A percentile compares a stretch with the other conserved stretches of the same genome.
Evolutionary conservation across 495 filamentous ascomycete species (phyloP).

Genomic region (Extremus antarcticus): DNA sequence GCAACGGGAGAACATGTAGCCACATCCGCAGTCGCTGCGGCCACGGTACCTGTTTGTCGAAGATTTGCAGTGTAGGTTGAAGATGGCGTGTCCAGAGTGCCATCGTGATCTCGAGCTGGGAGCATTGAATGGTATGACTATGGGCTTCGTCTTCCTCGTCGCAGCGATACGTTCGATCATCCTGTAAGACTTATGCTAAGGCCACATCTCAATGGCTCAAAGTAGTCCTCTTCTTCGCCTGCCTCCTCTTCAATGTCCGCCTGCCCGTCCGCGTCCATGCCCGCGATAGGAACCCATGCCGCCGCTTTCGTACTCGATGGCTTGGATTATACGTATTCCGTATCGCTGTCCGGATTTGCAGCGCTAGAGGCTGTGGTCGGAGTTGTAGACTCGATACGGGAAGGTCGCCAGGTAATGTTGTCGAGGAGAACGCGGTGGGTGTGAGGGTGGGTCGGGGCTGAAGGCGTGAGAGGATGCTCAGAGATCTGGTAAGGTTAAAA

Average conservation of each 20-base stretch:
- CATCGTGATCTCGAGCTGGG: too few relatives aligned
- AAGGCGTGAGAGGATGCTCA: conserved; percentile 31
- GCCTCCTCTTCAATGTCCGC: conserved; percentile 46
- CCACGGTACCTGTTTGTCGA: too few relatives aligned
- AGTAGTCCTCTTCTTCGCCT: conserved; percentile 47
- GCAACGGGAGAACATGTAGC: too few relatives aligned
- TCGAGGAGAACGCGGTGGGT: conserved; percentile 21
- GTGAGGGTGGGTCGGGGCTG: conserved; percentile 24
- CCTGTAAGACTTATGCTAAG: too few relatives aligned
- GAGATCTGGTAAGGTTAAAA: conserved; percentile 16
- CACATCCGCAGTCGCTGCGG: too few relatives aligned
- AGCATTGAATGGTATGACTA: too few relatives aligned
- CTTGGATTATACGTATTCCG: conserved; percentile 55
- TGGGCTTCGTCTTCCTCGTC: too few relatives aligned
- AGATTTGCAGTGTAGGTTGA: too few relatives aligned
- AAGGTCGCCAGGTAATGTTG: conserved; percentile 29
- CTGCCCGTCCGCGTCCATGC: conserved; percentile 44
- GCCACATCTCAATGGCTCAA: conserved; percentile 45
- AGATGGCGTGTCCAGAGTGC: too few relatives aligned
- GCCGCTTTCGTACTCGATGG: conserved; percentile 58
- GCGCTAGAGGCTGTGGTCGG: neutral
- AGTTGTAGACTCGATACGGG: conserved; percentile 30
- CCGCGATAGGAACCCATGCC: conserved; percentile 57
- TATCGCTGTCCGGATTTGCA: conserved; percentile 43
- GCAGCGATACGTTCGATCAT: too few relatives aligned